phyloP scores from a whole-genome alignment of 805 yeast species.

The Yarrowia sp. region DNA sequence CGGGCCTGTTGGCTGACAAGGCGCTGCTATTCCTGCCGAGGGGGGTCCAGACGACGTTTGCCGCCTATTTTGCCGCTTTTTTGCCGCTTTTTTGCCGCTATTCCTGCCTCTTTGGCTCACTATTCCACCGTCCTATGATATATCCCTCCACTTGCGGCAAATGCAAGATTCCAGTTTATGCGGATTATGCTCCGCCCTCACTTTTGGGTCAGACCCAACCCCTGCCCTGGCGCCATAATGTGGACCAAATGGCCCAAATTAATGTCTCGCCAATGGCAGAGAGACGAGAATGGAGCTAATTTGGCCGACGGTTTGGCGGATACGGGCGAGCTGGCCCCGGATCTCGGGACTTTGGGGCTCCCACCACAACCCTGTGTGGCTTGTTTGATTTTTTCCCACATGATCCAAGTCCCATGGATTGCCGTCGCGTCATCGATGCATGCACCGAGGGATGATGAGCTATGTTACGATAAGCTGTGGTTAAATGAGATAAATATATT shows the following conservation, averaged over 20 bases:
- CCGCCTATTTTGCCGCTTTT: no score
- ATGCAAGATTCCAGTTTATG: no score
- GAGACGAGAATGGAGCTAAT: slow-evolving; percentile 8
- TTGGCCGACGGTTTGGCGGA: slow-evolving; percentile 5
- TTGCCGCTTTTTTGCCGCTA: no score
- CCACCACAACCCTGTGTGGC: no score
- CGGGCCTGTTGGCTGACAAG: no score
- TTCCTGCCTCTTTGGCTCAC: no score
- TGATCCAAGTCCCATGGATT: slow-evolving; percentile 31
- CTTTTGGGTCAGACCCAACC: neutral
- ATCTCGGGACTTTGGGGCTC: no score
- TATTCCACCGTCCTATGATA: no score
- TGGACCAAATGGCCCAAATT: neutral
- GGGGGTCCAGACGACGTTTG: no score
- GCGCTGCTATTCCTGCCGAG: no score
- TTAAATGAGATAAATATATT: neutral
- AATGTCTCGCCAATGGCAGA: neutral
- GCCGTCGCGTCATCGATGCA: slow-evolving; percentile 37
- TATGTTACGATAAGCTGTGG: slow-evolving; percentile 16
- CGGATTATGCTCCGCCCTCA: slow-evolving; percentile 27
- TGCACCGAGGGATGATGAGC: slow-evolving; percentile 31
- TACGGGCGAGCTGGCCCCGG: neutral
- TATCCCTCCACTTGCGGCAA: neutral
- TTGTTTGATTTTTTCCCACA: neutral
- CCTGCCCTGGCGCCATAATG: slow-evolving; percentile 35